Evolutionary conservation across 768 basidiomycete species (phyloP).

Genomic region (Tricholoma furcatifolium): DNA sequence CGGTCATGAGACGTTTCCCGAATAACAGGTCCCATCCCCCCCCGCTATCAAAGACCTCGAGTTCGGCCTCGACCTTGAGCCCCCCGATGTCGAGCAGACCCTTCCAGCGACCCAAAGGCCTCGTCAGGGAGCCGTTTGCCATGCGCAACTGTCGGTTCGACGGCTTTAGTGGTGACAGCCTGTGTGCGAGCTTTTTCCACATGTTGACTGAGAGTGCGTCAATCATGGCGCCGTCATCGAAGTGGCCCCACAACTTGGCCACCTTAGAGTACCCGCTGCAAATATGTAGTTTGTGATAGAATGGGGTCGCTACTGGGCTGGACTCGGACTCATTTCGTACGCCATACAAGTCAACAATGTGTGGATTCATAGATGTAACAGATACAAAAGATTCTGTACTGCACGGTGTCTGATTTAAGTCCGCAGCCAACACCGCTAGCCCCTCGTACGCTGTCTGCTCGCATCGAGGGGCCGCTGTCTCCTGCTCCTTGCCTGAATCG

Average conservation of each 20-base stretch:
- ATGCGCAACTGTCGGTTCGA: slow-evolving; percentile 15
- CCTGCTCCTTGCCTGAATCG: too few species aligned
- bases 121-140: slow-evolving; percentile 21
- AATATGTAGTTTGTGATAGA: slow-evolving; percentile 3
- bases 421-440: too few species aligned
- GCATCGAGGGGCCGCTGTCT: too few species aligned
- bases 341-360: too few species aligned
- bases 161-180: background rate
- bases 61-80: slow-evolving; percentile 10
- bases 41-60: too few species aligned
- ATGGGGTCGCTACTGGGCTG: background rate
- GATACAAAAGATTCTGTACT: too few species aligned
- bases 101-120: slow-evolving; percentile 7
- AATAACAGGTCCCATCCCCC: slow-evolving; percentile 26
- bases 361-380: too few species aligned
- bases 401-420: too few species aligned
- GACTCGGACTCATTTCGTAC: too few species aligned
- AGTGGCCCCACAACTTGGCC: slow-evolving; percentile 7
- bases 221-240: slow-evolving; percentile 26
- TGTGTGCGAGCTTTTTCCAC: background rate
- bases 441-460: too few species aligned
- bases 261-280: background rate
- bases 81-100: slow-evolving; percentile 1
- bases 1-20: slow-evolving; percentile 25
- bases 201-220: slow-evolving; percentile 13